These are phyloP conservation scores for Syncephalastrum monosporum DNA, from an alignment of 371 early-diverging fungal species.

Conservation along the genomic window DNA sequence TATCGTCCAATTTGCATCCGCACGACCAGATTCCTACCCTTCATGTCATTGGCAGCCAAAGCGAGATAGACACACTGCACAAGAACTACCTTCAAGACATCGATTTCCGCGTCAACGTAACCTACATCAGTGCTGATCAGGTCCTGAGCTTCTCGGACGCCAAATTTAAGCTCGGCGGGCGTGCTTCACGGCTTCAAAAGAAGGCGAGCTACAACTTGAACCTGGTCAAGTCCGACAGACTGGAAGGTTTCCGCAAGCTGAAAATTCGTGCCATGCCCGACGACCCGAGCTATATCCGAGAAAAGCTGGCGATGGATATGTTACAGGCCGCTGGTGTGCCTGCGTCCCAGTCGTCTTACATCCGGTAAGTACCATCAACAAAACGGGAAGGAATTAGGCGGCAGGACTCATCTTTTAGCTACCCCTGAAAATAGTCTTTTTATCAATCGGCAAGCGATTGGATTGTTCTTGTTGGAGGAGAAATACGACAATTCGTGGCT, in stretches of 20 bases:
- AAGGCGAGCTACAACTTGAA: conserved; percentile 34
- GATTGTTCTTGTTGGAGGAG: conserved; percentile 39
- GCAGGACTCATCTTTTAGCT: too few species aligned
- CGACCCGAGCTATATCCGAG: conserved; percentile 39
- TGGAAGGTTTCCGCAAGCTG: conserved; percentile 19
- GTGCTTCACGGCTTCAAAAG: conserved; percentile 23
- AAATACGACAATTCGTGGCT: conserved; percentile 34
- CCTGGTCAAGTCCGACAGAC: conserved; percentile 4
- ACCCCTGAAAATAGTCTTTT: conserved; percentile 17
- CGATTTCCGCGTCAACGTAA: conserved; percentile 8
- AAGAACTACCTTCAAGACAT: conserved; percentile 6
- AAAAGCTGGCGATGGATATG: conserved; percentile 25
- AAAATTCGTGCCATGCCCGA: conserved; percentile 28
- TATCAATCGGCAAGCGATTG: conserved; percentile 32
- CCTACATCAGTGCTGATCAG: conserved; percentile 20
- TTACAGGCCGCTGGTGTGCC: conserved; percentile 25
- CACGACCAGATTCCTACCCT: conserved; percentile 20
- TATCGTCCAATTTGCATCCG: conserved; percentile 11
- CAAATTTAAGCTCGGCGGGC: conserved; percentile 25
- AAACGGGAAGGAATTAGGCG: background rate
- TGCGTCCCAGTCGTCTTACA: conserved; percentile 24
- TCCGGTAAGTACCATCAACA: conserved; percentile 9
- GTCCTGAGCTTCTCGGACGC: conserved; percentile 15
- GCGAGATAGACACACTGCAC: conserved; percentile 17
- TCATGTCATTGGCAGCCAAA: conserved; percentile 16